Percentiles rank a stretch among this genome's conserved stretches.
These are phyloP conservation scores for Paecilomyces sp. DNA, from an alignment of 2,329 filamentous ascomycete species.

Conservation along the genomic window DNA sequence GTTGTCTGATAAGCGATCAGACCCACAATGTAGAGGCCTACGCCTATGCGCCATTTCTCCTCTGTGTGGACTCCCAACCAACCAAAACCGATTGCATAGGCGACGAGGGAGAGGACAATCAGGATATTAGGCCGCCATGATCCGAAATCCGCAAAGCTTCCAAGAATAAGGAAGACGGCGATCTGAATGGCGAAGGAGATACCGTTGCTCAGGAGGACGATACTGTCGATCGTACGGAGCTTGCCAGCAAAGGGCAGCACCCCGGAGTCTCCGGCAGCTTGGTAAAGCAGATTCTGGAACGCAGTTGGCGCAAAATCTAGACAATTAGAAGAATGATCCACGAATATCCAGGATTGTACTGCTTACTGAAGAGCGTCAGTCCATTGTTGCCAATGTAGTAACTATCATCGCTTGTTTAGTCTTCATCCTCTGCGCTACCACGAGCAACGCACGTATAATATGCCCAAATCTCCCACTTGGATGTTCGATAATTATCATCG, in stretches of 20 bases:
- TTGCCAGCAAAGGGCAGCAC: constrained; percentile 51
- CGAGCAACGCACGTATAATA: constrained; percentile 42
- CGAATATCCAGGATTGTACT: not conserved
- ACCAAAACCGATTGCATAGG: constrained; percentile 58
- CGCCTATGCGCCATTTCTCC: constrained; percentile 53
- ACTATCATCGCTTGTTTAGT: constrained; percentile 21
- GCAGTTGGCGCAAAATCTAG: constrained; percentile 54
- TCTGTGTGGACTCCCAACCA: constrained; percentile 59
- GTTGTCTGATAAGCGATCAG: constrained; percentile 61
- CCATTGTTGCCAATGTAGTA: constrained; percentile 65
- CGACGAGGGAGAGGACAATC: constrained; percentile 53
- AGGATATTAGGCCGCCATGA: constrained; percentile 57
- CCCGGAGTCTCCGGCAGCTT: constrained; percentile 50
- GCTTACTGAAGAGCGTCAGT: constrained; percentile 49
- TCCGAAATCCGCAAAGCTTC: constrained; percentile 55
- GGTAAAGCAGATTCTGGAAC: constrained; percentile 57
- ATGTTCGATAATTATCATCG: constrained; percentile 46
- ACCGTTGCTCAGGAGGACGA: constrained; percentile 59
- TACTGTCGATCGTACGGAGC: constrained; percentile 55
- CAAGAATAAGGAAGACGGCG: constrained; percentile 41
- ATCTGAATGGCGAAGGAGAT: constrained; percentile 63
- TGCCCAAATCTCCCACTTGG: constrained; percentile 49
- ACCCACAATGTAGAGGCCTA: constrained; percentile 60
- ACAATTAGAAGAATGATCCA: constrained; percentile 3
- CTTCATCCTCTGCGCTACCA: constrained; percentile 3